phyloP scores from a whole-genome alignment of 257 asterid species.

The Knoxia roxburghii region DNA sequence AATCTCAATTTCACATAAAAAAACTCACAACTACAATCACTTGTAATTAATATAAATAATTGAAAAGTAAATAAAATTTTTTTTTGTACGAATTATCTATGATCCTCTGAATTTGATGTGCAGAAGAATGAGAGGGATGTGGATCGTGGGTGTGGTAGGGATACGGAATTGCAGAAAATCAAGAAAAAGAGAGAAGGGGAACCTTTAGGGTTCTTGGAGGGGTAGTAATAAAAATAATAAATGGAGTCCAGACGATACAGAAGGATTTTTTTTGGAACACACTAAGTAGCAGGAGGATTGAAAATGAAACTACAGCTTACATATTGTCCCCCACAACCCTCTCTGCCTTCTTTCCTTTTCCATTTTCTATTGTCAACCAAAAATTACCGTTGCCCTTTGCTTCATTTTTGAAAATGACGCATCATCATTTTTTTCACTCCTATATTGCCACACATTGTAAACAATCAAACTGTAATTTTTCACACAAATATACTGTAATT shows the following conservation, averaged over 20 bases:
- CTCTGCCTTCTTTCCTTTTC: background rate
- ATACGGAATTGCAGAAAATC: background rate
- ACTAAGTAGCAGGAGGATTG: conserved; percentile 4
- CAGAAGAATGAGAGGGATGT: too few species aligned
- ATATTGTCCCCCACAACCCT: conserved; percentile 19
- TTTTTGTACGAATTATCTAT: too few species aligned
- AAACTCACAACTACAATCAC: too few species aligned
- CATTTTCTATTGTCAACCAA: conserved; percentile 5
- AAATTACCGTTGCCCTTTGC: conserved; percentile 5
- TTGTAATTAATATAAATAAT: too few species aligned
- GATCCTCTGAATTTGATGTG: too few species aligned
- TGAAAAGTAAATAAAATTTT: too few species aligned
- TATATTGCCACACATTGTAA: too few species aligned
- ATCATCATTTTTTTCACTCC: background rate
- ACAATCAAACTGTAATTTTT: background rate
- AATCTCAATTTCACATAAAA: too few species aligned
- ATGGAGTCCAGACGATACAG: conserved; percentile 1
- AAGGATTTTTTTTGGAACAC: conserved; percentile 5
- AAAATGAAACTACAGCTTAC: conserved; percentile 6
- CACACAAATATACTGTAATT: too few species aligned
- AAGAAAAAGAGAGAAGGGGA: too few species aligned
- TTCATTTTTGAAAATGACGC: conserved; percentile 12
- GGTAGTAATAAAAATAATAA: background rate
- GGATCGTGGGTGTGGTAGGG: background rate
- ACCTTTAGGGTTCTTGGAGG: background rate